Evolutionary conservation across 2,329 filamentous ascomycete genomes (phyloP), one percentile per base, ranked within the genome.

Genomic region (Scedosporium boydii): DNA sequence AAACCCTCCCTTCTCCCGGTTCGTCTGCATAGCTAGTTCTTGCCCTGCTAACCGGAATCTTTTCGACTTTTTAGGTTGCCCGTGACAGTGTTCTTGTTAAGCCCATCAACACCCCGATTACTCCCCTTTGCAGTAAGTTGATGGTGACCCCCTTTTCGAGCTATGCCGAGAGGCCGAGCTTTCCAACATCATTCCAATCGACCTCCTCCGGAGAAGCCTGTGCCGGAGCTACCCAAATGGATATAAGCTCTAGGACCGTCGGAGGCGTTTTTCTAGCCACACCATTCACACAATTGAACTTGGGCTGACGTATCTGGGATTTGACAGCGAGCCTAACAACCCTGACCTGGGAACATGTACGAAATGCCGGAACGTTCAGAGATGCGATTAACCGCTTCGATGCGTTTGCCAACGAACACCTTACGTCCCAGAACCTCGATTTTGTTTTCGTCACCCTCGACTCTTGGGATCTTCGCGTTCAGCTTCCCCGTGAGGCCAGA

Each of bases 371-470:
- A 68, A 93, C 92, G 68, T 99, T 98, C 85, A 88, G 93, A 70
- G 95, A 98, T 78, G 95, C 95, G 68, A 89, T 99, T 79, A 91
- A 90, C 77, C 90, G 91, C 69, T 97, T 99, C 78, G 93, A 96
- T 77, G 83, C 88, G 66, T 99, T 97, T 75, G 92, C 92, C 72
- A 88, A 89, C 69, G 93, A 99, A 77, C 91, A 97, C 74, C 81
- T 99, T 69, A 86, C 91, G 61, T 88, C 87, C 67, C 93, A 96
- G 76, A 95, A 96, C 74, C 85, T 95, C 73, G 93, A 97, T 71
- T 99, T 99, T 74, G 93, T 96, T 67, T 99, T 99, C 75, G 95
- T 99, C 65, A 99, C 95, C 51, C 87, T 99, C 70, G 96, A 98
- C 76, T 93, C 93, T 56, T 99, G 95, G 95, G 95, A 99, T 74